These are phyloP conservation scores for Prosopis cineraria DNA, from an alignment of 306 rosid genomes.

Conservation along the genomic window DNA sequence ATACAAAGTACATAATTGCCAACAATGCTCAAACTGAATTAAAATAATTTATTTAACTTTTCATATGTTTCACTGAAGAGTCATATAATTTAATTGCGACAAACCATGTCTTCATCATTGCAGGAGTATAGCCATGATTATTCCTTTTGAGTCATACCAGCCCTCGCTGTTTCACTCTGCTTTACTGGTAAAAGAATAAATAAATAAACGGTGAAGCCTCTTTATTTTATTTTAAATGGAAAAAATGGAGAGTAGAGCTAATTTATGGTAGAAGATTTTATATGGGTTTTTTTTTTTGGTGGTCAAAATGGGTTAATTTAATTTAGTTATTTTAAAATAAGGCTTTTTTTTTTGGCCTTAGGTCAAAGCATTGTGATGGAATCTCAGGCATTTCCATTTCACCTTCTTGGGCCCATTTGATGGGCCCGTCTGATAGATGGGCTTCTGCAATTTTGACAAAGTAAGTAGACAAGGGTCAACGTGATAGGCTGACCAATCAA, in stretches of 20 bases:
- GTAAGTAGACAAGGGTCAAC: not conserved
- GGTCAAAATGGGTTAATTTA: not conserved
- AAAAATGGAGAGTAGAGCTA: not conserved
- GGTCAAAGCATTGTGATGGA: not conserved
- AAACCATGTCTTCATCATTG: no score
- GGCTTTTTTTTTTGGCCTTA: not conserved
- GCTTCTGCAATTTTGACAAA: not conserved
- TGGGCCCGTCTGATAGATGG: no score
- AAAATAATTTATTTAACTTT: not conserved
- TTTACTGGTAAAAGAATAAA: no score
- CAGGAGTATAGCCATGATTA: not conserved
- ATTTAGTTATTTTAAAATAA: not conserved
- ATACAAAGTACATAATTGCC: not conserved
- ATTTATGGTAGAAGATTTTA: not conserved
- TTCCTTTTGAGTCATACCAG: not conserved
- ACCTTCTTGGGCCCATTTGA: not conserved
- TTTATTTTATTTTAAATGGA: not conserved
- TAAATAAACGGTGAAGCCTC: no score
- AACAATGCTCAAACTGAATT: not conserved
- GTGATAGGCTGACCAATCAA: not conserved
- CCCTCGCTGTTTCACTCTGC: not conserved
- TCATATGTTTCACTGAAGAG: not conserved
- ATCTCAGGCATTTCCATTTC: not conserved
- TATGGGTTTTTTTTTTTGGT: no score
- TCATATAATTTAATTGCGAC: no score